Conservation (phyloP, 2,329 filamentous ascomycete genomes). For the Pseudogymnoascus sp. region DNA sequence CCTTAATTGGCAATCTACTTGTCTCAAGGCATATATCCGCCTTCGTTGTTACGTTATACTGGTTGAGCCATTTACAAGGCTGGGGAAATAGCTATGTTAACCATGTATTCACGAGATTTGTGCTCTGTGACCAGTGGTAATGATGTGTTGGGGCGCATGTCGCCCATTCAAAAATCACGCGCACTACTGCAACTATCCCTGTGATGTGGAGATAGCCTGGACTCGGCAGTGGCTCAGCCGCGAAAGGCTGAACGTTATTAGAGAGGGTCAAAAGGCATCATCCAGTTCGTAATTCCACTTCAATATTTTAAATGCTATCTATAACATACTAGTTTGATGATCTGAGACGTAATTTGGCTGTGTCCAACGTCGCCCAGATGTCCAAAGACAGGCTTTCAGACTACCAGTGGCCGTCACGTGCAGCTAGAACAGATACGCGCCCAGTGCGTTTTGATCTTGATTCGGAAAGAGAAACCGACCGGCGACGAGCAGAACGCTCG, state of each 20-base stretch:
- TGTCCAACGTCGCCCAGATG: not conserved
- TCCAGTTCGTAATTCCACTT: not conserved
- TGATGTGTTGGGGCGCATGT: not conserved
- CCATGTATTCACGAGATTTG: not conserved
- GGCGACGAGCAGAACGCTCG: conserved; percentile 1
- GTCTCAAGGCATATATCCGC: not conserved
- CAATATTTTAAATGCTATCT: not conserved
- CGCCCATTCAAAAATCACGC: not conserved
- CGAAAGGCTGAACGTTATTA: not conserved
- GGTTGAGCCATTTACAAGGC: not conserved
- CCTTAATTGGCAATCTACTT: not conserved
- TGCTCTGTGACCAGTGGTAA: not conserved
- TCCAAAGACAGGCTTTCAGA: not conserved
- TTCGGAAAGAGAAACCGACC: not conserved
- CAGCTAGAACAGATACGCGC: not conserved
- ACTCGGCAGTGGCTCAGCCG: conserved; percentile 4
- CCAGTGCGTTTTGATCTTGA: conserved; percentile 6
- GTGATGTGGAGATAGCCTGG: conserved; percentile 8
- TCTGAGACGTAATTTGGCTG: not conserved
- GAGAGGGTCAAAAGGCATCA: not conserved
- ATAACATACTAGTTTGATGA: not conserved
- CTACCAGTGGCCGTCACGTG: conserved; percentile 3
- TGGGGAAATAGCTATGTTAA: not conserved
- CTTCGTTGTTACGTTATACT: not conserved
- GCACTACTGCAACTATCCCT: not conserved